Conservation (phyloP, 441 rosid species). For the Rhodomyrtus psidioides region DNA sequence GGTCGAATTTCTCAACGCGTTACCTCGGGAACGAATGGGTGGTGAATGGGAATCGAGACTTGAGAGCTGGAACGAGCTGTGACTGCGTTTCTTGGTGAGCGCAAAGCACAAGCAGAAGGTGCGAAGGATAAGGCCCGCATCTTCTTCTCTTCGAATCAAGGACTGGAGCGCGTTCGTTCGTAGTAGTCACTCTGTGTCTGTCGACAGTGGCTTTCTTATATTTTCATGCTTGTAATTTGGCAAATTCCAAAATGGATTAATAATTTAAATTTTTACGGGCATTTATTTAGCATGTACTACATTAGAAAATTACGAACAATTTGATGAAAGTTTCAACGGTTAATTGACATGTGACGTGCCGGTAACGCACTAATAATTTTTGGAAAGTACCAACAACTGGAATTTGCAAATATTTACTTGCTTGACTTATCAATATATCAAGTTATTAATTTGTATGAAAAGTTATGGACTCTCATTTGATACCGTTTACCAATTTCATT, state of each 20-base stretch:
- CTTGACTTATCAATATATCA: not conserved
- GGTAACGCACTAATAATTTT: too few species aligned
- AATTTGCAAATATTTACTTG: not conserved
- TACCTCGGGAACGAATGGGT: slow-evolving; percentile 14
- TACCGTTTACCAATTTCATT: not conserved
- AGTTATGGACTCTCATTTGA: not conserved
- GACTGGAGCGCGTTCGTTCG: not conserved
- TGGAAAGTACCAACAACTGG: not conserved
- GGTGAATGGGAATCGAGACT: not conserved
- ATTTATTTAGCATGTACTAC: not conserved
- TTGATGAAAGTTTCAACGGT: too few species aligned
- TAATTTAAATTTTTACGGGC: not conserved
- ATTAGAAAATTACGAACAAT: not conserved
- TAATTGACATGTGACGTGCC: too few species aligned
- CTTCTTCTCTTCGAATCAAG: not conserved
- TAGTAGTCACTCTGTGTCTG: not conserved
- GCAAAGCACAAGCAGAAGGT: not conserved
- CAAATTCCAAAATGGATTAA: not conserved
- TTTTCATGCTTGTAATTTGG: not conserved
- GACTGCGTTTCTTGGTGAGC: not conserved
- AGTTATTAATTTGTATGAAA: not conserved
- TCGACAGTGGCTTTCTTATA: not conserved
- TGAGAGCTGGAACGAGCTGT: not conserved
- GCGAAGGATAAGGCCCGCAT: slow-evolving; percentile 6
- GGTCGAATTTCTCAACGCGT: not conserved